Percentiles rank a stretch among this genome's conserved stretches.
Evolutionary conservation across 2,329 filamentous ascomycete species (phyloP).

Genomic region (Blastomyces emzantsi): DNA sequence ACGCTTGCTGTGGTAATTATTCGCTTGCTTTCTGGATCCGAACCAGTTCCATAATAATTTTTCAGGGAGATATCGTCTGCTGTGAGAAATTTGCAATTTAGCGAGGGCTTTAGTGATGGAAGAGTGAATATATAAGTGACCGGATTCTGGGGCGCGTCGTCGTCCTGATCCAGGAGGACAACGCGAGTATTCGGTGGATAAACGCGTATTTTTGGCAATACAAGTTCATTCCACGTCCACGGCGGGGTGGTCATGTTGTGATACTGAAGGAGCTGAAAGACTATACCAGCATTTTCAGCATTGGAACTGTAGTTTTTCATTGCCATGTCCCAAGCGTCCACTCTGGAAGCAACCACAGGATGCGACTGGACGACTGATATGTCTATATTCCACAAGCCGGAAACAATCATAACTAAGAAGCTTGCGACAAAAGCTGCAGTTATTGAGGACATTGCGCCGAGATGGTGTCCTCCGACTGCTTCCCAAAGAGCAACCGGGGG

Average conservation of each 20-base stretch:
- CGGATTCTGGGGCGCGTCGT: not conserved
- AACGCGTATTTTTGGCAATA: conserved; percentile 1
- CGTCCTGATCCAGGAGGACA: not conserved
- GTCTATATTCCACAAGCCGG: conserved; percentile 2
- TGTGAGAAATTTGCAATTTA: conserved; percentile 1
- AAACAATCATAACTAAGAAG: conserved; percentile 2
- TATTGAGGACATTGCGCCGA: not conserved
- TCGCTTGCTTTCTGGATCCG: too few species aligned
- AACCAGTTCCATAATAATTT: not conserved
- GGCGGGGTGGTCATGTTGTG: not conserved
- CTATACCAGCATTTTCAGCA: conserved; percentile 1
- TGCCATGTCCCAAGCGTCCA: not conserved
- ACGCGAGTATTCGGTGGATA: not conserved
- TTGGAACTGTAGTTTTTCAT: not conserved
- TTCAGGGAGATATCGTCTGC: not conserved
- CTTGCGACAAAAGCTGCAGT: conserved; percentile 3
- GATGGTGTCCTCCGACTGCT: not conserved
- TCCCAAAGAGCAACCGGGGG: conserved; percentile 2
- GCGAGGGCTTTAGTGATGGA: not conserved
- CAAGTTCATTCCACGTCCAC: conserved; percentile 5
- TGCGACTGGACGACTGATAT: not conserved
- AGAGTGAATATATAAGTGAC: conserved; percentile 2
- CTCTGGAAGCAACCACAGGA: not conserved
- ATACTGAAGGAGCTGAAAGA: not conserved
- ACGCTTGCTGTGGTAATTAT: not conserved